Evolutionary conservation across 371 early-diverging fungal genomes (phyloP), one percentile per base, ranked within the genome.

Genomic region (Catenaria anguillulae): DNA sequence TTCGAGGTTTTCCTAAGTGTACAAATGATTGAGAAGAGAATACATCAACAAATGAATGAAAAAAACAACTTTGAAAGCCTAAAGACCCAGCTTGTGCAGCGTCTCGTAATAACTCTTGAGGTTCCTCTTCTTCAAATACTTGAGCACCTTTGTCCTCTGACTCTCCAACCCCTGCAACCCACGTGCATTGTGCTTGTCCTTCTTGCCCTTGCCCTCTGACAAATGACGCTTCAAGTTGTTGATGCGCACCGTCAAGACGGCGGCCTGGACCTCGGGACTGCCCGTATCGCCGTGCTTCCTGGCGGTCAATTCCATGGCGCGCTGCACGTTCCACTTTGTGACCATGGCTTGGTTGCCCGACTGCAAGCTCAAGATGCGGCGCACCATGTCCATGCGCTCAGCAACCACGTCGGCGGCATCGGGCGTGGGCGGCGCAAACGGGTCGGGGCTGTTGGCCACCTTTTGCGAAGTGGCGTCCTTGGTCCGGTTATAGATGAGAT

Each of bases 191-290:
- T 87, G 85, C 68, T 77, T 83, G 73, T 95, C 96, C 75, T 93
- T 93, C 62, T 73, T 77, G 71, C 88, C 79, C 55, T 75, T 77
- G 60, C 74, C 73, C n/a, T n/a, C n/a, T n/a, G n/a, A n/a, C 66
- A 93, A 66, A 68, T 96, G 96, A 17, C 78, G 76, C 63, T 84
- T 69, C 67, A 96, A 75, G 65, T 91, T 88, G 63, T 87, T 84
- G 65, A 96, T 92, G 64, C 88, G 85, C 55, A 92, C 85, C 19
- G 91, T 91, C 73, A 89, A 81, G 36, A 93, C 76, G 21, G 92
- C 94, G 62, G 91, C 89, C 82, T 96, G 94, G 33, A 92, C 96
- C 73, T 91, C 92, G 21, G 93, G 81, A 64, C 88, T 89, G 29
- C 94, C 96, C 4, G 93, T 89, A 71, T 96, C 94, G 23, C 80